phyloP scores from a whole-genome alignment of 495 filamentous ascomycete genomes.

The Xylaria scruposa region DNA sequence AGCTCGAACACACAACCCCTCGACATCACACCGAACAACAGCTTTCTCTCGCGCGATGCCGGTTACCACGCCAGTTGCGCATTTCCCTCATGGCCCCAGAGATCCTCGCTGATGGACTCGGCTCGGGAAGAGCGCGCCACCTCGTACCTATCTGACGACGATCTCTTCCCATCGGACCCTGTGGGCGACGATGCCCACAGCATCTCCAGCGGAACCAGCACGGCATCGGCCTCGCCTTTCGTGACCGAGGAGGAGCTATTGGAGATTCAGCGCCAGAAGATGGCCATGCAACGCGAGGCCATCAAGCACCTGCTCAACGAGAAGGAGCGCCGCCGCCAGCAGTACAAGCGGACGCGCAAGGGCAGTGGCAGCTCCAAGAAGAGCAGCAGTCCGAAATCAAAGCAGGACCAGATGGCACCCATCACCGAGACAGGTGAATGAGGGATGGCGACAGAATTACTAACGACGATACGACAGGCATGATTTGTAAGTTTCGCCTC shows the following conservation, averaged over 20 bases:
- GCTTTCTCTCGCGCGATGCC: constrained; percentile 44
- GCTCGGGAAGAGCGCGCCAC: constrained; percentile 49
- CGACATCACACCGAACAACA: constrained; percentile 57
- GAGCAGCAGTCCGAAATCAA: constrained; percentile 48
- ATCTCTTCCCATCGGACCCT: constrained; percentile 48
- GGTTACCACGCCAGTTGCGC: constrained; percentile 52
- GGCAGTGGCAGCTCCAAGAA: constrained; percentile 48
- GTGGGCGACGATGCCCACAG: constrained; percentile 53
- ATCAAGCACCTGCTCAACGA: constrained; percentile 50
- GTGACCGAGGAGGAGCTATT: constrained; percentile 50
- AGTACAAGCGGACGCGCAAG: constrained; percentile 41
- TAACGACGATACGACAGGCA: constrained; percentile 32
- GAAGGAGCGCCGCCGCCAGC: constrained; percentile 53
- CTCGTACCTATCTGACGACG: constrained; percentile 59
- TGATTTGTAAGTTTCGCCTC: constrained; percentile 36
- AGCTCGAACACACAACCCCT: constrained; percentile 55
- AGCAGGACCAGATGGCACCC: constrained; percentile 55
- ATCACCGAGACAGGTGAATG: constrained; percentile 53
- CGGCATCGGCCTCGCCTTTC: constrained; percentile 45
- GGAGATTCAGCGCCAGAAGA: constrained; percentile 51
- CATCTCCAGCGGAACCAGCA: constrained; percentile 54
- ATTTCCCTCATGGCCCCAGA: constrained; percentile 59
- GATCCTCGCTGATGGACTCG: constrained; percentile 50
- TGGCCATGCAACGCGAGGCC: constrained; percentile 54
- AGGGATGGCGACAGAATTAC: constrained; percentile 9